Percentiles rank a stretch among this genome's conserved stretches.
Evolutionary conservation across 2,329 filamentous ascomycete species (phyloP).

Genomic region (Aspergillus japonicus): DNA sequence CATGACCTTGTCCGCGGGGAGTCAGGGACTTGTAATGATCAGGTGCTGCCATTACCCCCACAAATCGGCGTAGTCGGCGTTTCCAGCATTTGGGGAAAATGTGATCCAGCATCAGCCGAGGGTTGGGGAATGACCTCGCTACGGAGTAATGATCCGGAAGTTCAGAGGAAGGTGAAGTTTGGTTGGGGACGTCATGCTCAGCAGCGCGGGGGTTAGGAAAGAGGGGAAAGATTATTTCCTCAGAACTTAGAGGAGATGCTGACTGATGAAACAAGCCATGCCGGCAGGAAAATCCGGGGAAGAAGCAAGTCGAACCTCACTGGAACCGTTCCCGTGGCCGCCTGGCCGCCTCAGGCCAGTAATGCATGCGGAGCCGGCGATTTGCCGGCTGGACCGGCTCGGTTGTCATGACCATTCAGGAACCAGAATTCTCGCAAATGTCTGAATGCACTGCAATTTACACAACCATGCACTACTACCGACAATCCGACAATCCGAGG

Average conservation of each 20-base stretch:
- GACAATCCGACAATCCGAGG: background rate
- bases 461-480: background rate
- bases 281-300: slow-evolving; percentile 18
- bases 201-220: background rate
- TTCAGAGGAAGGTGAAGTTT: background rate
- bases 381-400: slow-evolving; percentile 12
- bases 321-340: background rate
- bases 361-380: background rate
- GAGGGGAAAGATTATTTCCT: background rate
- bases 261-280: slow-evolving; percentile 1
- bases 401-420: slow-evolving; percentile 9
- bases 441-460: background rate
- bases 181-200: background rate
- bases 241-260: background rate
- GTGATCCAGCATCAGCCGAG: background rate
- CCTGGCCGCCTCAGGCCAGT: background rate
- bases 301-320: background rate
- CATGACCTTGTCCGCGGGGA: background rate
- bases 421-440: background rate
- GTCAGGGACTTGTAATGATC: background rate
- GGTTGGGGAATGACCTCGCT: background rate
- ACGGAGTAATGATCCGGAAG: background rate
- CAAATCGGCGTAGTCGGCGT: background rate
- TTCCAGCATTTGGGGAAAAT: no score
- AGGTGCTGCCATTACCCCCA: background rate